Percentiles rank a stretch among this genome's conserved stretches.
Conservation (phyloP, 768 basidiomycete species). For the Baorangia bicolor region DNA sequence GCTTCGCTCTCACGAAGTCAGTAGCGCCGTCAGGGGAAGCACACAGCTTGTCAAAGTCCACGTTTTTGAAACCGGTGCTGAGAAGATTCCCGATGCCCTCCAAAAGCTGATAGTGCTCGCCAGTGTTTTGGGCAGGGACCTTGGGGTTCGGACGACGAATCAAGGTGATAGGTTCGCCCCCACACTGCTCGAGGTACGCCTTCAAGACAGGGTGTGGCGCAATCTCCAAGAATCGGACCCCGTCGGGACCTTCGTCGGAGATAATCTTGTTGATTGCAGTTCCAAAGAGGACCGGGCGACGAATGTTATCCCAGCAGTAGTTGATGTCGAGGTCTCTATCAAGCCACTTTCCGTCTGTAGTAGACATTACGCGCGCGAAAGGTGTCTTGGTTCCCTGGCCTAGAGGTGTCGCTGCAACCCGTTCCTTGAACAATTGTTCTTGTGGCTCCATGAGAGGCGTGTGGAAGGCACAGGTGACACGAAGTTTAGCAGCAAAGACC, state of each 20-base stretch:
- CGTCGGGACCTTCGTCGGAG: conserved; percentile 29
- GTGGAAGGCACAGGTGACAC: conserved; percentile 35
- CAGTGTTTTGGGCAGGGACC: conserved; percentile 31
- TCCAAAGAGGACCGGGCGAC: conserved; percentile 35
- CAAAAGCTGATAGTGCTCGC: conserved; percentile 33
- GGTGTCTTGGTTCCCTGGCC: conserved; percentile 20
- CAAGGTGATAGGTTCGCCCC: conserved; percentile 29
- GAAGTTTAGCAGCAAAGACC: conserved; percentile 31
- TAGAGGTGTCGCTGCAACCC: conserved; percentile 16
- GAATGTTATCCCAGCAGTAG: conserved; percentile 40
- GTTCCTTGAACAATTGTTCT: conserved; percentile 32
- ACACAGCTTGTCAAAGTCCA: conserved; percentile 30
- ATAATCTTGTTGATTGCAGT: conserved; percentile 33
- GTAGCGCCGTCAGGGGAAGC: conserved; percentile 19
- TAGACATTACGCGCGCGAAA: conserved; percentile 34
- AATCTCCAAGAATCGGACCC: conserved; percentile 32
- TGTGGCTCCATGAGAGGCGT: conserved; percentile 36
- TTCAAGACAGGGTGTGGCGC: conserved; percentile 37
- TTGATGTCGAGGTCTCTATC: conserved; percentile 26
- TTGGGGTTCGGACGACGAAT: conserved; percentile 35
- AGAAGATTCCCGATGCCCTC: conserved; percentile 34
- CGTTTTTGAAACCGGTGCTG: conserved; percentile 28
- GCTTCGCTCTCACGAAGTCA: conserved; percentile 24
- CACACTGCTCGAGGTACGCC: conserved; percentile 34
- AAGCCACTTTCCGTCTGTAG: conserved; percentile 34